Percentiles rank a stretch among this genome's conserved stretches.
Conservation (phyloP, 1,139 yeast species). For the Zygoascus sp. region DNA sequence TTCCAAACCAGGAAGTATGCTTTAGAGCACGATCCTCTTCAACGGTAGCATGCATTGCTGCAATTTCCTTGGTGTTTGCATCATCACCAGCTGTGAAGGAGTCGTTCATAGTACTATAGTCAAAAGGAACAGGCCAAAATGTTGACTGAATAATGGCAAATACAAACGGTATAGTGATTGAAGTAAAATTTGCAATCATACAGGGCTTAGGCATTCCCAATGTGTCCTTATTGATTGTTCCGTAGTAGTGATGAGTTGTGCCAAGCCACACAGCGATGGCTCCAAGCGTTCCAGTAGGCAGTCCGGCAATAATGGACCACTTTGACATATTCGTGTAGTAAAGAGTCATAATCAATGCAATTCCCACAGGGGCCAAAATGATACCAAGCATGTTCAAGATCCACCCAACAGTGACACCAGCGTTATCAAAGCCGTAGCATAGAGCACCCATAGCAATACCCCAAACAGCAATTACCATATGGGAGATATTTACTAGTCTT, state of each 20-base stretch:
- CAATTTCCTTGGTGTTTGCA: conserved; percentile 13
- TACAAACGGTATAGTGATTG: conserved; percentile 63
- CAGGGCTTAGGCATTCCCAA: conserved; percentile 73
- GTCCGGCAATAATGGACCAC: conserved; percentile 40
- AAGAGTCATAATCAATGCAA: conserved; percentile 66
- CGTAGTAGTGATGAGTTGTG: conserved; percentile 30
- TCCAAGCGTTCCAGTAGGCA: conserved; percentile 43
- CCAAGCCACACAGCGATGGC: conserved; percentile 48
- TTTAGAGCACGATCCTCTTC: conserved; percentile 1
- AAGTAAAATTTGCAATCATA: conserved; percentile 79
- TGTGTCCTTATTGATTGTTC: conserved; percentile 43
- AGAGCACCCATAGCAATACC: conserved; percentile 74
- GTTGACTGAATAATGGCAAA: conserved; percentile 61
- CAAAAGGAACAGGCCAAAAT: conserved; percentile 57
- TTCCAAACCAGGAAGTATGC: conserved; percentile 6
- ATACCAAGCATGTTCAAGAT: conserved; percentile 76
- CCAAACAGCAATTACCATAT: conserved; percentile 54
- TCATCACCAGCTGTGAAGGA: conserved; percentile 60
- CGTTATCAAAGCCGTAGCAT: conserved; percentile 72
- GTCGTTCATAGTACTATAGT: conserved; percentile 56
- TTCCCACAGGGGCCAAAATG: conserved; percentile 72
- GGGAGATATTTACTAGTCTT: conserved; percentile 61
- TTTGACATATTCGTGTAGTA: conserved; percentile 61
- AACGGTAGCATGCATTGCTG: conserved; percentile 10
- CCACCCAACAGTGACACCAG: conserved; percentile 79